Evolutionary conservation across 495 filamentous ascomycete genomes (phyloP), one percentile per base, ranked within the genome.

Genomic region (Oleoguttula mirabilis): DNA sequence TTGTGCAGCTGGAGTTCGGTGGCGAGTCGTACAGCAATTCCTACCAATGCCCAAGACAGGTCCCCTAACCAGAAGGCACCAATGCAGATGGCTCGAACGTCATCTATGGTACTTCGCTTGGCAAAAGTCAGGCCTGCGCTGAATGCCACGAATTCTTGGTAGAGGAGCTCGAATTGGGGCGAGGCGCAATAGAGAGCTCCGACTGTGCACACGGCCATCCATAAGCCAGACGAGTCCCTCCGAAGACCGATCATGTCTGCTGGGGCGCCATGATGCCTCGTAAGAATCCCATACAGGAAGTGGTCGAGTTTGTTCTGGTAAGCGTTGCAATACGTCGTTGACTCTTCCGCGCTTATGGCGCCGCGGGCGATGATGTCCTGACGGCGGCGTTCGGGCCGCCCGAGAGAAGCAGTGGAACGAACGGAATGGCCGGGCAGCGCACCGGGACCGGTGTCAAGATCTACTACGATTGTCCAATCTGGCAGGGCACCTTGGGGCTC

Each of bases 1-100:
- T 65, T 66, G 32, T 70, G 69, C 4, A 75, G 51, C 28, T 66
- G 63, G 22, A 65, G 61, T 47, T 75, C 71, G 0, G 69, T 73
- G 1, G 69, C 69, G 39, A 72, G 71, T n/a, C 71, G 69, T 4
- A 75, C 68, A 3, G 70, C 70, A 47, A 70, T 68, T 3, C 69
- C 71, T 20, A 68, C 71, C n/a, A 71, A 54, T 39, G 69, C 71
- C 71, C 71, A 75, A 46, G 66, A 70, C 20, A 75, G 63, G 50
- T 70, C 69, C 7, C 65, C 62, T 39, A 75, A 61, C 71, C 71
- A 75, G 40, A 73, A 75, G 12, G 70, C 66, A 4, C 64, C 71
- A 11, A 72, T 68, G 43, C 67, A 71, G 24, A 75, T 42, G 5
- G 63, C 71, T 4, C 71, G 66, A 22, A 75, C 52, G 43, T 73